Percentiles rank a stretch among this genome's conserved stretches.
Evolutionary conservation across 1,284 basidiomycete genomes (phyloP).

Genomic region (Agaricales sp.): DNA sequence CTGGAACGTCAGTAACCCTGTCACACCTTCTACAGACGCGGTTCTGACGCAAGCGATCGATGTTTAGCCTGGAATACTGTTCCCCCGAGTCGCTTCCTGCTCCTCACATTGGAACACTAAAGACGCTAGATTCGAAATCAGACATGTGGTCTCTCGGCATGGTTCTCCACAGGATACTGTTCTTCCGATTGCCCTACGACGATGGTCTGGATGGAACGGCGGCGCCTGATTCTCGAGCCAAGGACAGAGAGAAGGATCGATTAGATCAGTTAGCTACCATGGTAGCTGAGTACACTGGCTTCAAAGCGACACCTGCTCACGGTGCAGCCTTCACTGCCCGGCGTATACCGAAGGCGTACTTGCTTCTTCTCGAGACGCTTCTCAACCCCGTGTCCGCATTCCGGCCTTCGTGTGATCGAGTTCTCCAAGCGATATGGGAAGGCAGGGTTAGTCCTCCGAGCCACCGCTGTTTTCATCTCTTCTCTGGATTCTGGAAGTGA

Average conservation of each 20-base stretch:
- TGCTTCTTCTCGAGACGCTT: conserved; percentile 65
- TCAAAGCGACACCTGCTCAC: conserved; percentile 45
- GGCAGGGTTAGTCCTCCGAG: conserved; percentile 44
- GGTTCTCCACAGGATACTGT: conserved; percentile 86
- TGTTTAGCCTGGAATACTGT: conserved; percentile 59
- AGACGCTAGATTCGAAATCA: conserved; percentile 78
- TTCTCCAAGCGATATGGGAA: conserved; percentile 51
- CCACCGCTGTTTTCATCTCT: background rate
- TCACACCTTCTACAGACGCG: background rate
- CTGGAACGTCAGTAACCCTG: conserved; percentile 68
- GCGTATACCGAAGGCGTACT: conserved; percentile 55
- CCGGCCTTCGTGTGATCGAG: conserved; percentile 66
- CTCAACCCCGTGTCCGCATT: conserved; percentile 47
- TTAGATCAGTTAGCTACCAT: conserved; percentile 61
- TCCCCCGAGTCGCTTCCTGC: conserved; percentile 81
- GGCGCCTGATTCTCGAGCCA: background rate
- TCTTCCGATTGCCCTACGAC: conserved; percentile 75
- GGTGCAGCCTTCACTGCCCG: conserved; percentile 51
- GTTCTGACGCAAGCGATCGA: conserved; percentile 8
- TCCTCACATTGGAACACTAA: conserved; percentile 53
- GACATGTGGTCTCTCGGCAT: conserved; percentile 88
- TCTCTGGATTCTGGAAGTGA: background rate
- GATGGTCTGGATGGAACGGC: conserved; percentile 42
- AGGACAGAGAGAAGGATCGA: conserved; percentile 27
- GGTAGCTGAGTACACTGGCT: conserved; percentile 26